phyloP scores from a whole-genome alignment of 768 basidiomycete species.

The Psilocybe sp. region DNA sequence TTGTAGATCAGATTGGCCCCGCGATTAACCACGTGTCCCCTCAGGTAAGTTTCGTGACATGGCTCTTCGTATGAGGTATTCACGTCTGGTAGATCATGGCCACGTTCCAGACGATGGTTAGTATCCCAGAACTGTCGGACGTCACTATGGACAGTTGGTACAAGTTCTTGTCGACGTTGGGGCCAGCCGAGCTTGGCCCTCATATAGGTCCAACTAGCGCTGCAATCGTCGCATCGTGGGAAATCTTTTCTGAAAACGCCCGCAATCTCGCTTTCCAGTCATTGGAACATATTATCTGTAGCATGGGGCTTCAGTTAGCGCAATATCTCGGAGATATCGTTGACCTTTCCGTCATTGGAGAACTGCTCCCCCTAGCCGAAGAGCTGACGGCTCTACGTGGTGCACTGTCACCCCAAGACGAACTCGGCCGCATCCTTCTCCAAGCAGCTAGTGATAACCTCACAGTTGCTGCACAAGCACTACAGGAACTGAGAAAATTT shows the following conservation, averaged over 20 bases:
- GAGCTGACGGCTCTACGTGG: constrained; percentile 45
- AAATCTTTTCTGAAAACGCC: constrained; percentile 49
- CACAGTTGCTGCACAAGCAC: constrained; percentile 68
- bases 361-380: constrained; percentile 44
- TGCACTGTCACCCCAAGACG: constrained; percentile 48
- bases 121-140: constrained; percentile 69
- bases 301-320: constrained; percentile 52
- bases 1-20: constrained; percentile 70
- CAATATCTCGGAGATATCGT: constrained; percentile 74
- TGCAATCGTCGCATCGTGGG: constrained; percentile 78
- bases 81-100: constrained; percentile 77
- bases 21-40: constrained; percentile 76
- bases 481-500: constrained; percentile 72
- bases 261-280: constrained; percentile 54
- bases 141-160: constrained; percentile 81
- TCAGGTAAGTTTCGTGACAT: constrained; percentile 55
- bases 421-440: constrained; percentile 66
- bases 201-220: constrained; percentile 88
- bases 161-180: constrained; percentile 67
- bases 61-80: not conserved
- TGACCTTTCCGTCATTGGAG: constrained; percentile 70
- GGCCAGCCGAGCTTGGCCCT: constrained; percentile 69
- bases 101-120: constrained; percentile 87
- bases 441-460: constrained; percentile 77
- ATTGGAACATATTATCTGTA: constrained; percentile 68